Evolutionary conservation across 2,329 filamentous ascomycete genomes (phyloP).

Genomic region (Tolypocladium ovalisporum): DNA sequence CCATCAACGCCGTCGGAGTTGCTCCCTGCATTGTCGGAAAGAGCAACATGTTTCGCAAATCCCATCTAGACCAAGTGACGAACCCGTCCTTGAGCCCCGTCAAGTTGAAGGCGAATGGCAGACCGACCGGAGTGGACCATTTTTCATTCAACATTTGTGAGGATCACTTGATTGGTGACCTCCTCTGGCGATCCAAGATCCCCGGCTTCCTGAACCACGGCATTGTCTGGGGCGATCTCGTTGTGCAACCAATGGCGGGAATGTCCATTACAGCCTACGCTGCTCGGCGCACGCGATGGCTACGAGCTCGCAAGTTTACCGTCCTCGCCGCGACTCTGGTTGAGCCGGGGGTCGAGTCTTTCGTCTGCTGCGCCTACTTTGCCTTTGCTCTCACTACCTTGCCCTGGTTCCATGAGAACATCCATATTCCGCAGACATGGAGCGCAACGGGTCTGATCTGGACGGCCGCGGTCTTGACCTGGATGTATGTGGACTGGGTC

Average conservation of each 20-base stretch:
- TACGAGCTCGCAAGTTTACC: constrained; percentile 89
- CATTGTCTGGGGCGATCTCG: constrained; percentile 74
- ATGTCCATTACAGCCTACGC: constrained; percentile 72
- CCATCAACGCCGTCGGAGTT: constrained; percentile 85
- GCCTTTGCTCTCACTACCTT: constrained; percentile 69
- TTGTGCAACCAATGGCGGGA: constrained; percentile 76
- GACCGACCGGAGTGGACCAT: constrained; percentile 67
- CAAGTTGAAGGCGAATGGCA: constrained; percentile 26
- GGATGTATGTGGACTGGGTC: constrained; percentile 67
- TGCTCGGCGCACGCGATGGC: constrained; percentile 75
- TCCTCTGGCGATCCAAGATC: constrained; percentile 66
- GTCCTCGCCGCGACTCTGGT: constrained; percentile 81
- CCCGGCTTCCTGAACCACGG: constrained; percentile 67
- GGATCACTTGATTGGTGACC: constrained; percentile 88
- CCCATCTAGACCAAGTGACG: constrained; percentile 71
- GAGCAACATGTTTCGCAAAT: constrained; percentile 95
- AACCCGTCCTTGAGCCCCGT: constrained; percentile 34
- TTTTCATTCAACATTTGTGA: constrained; percentile 97
- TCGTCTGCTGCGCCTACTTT: constrained; percentile 73
- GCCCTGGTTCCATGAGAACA: constrained; percentile 43
- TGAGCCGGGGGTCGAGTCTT: constrained; percentile 82
- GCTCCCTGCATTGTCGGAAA: constrained; percentile 94
- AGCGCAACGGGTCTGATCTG: constrained; percentile 53
- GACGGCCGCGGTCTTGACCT: constrained; percentile 51
- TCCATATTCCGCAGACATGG: constrained; percentile 57